Conservation (phyloP, 2,329 filamentous ascomycete species). For the Scedosporium minutisporum region DNA sequence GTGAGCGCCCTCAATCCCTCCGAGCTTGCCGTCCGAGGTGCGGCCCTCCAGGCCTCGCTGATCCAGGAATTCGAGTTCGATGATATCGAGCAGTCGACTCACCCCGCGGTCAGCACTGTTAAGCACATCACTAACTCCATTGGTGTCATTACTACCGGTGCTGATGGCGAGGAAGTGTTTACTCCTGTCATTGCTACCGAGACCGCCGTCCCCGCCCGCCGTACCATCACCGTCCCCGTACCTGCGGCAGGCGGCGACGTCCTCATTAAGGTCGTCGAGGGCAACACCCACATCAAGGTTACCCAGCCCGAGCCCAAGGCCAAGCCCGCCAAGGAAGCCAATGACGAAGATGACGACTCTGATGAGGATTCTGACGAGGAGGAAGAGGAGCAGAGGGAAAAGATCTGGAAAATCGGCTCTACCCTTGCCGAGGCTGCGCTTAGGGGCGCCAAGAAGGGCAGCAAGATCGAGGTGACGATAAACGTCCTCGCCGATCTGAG, state of each 20-base stretch:
- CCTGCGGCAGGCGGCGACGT: constrained; percentile 80
- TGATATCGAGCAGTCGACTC: constrained; percentile 92
- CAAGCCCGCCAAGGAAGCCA: constrained; percentile 56
- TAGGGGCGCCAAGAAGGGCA: constrained; percentile 73
- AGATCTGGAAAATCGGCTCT: constrained; percentile 81
- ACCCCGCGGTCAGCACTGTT: constrained; percentile 88
- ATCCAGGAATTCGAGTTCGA: constrained; percentile 90
- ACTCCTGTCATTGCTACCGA: constrained; percentile 73
- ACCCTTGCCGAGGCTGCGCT: constrained; percentile 79
- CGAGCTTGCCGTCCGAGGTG: constrained; percentile 78
- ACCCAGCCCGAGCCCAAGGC: constrained; percentile 75
- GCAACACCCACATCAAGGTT: constrained; percentile 82
- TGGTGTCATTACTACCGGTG: constrained; percentile 62
- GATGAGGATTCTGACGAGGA: constrained; percentile 57
- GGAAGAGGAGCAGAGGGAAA: constrained; percentile 78
- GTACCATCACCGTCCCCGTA: constrained; percentile 67
- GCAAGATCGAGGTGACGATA: constrained; percentile 88
- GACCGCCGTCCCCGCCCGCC: constrained; percentile 81
- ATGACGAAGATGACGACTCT: constrained; percentile 57
- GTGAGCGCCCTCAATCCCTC: constrained; percentile 81
- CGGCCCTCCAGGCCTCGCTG: constrained; percentile 87
- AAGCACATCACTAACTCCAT: constrained; percentile 84
- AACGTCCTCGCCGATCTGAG: constrained; percentile 74
- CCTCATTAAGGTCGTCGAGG: constrained; percentile 80
- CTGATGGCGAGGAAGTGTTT: constrained; percentile 59